Evolutionary conservation across 306 rosid genomes (phyloP).

Genomic region (Cucurbita argyrosperma): DNA sequence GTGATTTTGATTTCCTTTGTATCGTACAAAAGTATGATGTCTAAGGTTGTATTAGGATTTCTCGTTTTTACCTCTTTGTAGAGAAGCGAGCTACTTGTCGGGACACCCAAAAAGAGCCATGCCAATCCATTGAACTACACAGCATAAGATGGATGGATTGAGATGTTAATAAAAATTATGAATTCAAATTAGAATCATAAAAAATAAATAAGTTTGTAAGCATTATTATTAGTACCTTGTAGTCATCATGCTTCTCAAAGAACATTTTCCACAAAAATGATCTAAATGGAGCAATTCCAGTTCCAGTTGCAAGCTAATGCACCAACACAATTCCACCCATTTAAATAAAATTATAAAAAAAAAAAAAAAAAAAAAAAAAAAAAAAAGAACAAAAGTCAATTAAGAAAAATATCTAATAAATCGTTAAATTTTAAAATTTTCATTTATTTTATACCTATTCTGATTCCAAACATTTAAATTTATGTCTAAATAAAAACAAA

Average conservation of each 20-base stretch:
- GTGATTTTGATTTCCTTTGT: no score
- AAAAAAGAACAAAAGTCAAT: not conserved
- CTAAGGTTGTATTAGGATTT: not conserved
- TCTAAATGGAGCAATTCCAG: constrained; percentile 96
- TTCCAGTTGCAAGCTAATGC: constrained; percentile 83
- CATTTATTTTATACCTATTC: no score
- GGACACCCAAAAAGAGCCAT: constrained; percentile 98
- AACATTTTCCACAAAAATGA: constrained; percentile 94
- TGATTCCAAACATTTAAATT: no score
- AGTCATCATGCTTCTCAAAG: constrained; percentile 88
- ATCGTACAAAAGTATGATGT: not conserved
- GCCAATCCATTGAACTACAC: constrained; percentile 90
- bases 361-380: not conserved
- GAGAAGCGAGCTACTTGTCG: constrained; percentile 88
- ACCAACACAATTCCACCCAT: constrained; percentile 1
- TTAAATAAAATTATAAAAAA: not conserved
- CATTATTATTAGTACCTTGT: constrained; percentile 32
- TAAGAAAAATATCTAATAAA: no score
- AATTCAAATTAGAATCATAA: not conserved
- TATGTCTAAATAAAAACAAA: no score
- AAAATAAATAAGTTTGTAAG: not conserved
- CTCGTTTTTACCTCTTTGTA: constrained; percentile 74
- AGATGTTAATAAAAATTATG: not conserved
- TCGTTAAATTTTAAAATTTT: no score
- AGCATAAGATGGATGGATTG: not conserved